These are phyloP conservation scores for Neofusicoccum laricinum DNA, from an alignment of 2,329 filamentous ascomycete genomes.

Conservation along the genomic window DNA sequence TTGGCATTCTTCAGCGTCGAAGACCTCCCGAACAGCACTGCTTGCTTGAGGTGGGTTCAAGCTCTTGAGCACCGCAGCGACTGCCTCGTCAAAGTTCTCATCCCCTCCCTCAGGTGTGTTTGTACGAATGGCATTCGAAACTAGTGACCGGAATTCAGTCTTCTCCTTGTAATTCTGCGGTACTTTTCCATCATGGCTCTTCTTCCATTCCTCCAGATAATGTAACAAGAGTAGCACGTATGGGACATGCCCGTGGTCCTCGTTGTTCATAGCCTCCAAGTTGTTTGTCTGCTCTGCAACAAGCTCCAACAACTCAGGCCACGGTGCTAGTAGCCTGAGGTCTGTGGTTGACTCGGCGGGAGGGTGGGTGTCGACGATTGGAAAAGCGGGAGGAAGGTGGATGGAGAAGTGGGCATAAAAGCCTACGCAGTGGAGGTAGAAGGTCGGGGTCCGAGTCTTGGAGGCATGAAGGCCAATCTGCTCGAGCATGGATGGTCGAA, in stretches of 20 bases:
- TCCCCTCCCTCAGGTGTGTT: constrained; percentile 81
- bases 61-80: constrained; percentile 83
- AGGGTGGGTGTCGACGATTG: constrained; percentile 93
- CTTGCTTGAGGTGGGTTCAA: constrained; percentile 67
- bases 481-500: constrained; percentile 51
- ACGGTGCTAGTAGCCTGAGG: constrained; percentile 78
- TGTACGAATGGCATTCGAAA: constrained; percentile 65
- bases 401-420: constrained; percentile 91
- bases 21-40: constrained; percentile 70
- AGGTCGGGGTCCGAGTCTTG: constrained; percentile 65
- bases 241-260: constrained; percentile 88
- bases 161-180: constrained; percentile 84
- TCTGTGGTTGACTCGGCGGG: constrained; percentile 82
- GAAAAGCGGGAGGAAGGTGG: constrained; percentile 73
- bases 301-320: constrained; percentile 75
- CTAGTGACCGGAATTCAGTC: constrained; percentile 70
- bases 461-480: constrained; percentile 50
- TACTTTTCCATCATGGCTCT: constrained; percentile 61
- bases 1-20: constrained; percentile 65
- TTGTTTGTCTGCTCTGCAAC: constrained; percentile 63
- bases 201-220: constrained; percentile 79
- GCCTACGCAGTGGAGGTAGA: constrained; percentile 84
- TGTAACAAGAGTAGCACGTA: constrained; percentile 80
- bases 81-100: constrained; percentile 95
- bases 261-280: constrained; percentile 67